These are phyloP conservation scores for Suhomyces xylopsoci DNA, from an alignment of 805 yeast species.

Conservation along the genomic window DNA sequence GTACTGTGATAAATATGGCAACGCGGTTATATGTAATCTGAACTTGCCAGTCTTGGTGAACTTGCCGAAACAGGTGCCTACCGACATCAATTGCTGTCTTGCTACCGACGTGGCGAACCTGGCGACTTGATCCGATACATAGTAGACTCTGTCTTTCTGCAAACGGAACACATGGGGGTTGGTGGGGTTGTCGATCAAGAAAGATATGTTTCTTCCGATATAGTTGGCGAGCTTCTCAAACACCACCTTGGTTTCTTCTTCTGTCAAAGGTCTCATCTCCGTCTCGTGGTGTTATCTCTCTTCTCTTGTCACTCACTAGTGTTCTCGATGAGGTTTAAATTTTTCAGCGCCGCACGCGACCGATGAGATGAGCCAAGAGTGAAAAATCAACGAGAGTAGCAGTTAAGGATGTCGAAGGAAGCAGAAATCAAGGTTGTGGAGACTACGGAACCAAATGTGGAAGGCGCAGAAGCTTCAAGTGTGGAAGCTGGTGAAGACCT, in stretches of 20 bases:
- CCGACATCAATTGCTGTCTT: slow-evolving; percentile 83
- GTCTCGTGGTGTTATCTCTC: neutral
- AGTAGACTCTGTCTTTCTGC: slow-evolving; percentile 95
- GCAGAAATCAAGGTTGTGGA: neutral
- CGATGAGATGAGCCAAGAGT: neutral
- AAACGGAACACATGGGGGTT: slow-evolving; percentile 93
- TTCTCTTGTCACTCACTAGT: neutral
- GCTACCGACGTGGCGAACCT: slow-evolving; percentile 88
- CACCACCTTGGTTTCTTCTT: slow-evolving; percentile 93
- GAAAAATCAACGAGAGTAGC: neutral
- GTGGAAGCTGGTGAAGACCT: neutral
- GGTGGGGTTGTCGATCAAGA: slow-evolving; percentile 77
- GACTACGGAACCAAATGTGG: neutral
- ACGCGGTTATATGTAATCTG: slow-evolving; percentile 89
- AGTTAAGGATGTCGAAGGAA: neutral
- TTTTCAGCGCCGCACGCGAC: slow-evolving; percentile 2
- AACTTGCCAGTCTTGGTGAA: slow-evolving; percentile 97
- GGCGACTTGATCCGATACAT: slow-evolving; percentile 78
- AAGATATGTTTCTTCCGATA: slow-evolving; percentile 92
- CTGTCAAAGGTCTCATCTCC: slow-evolving; percentile 88
- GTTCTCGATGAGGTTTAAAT: too few species aligned
- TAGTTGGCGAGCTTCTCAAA: slow-evolving; percentile 95
- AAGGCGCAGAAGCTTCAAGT: neutral
- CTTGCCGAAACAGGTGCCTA: slow-evolving; percentile 92
- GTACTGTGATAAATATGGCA: slow-evolving; percentile 75